Evolutionary conservation across 106 monocot genomes (phyloP).

Genomic region (Dendrobium officinale): DNA sequence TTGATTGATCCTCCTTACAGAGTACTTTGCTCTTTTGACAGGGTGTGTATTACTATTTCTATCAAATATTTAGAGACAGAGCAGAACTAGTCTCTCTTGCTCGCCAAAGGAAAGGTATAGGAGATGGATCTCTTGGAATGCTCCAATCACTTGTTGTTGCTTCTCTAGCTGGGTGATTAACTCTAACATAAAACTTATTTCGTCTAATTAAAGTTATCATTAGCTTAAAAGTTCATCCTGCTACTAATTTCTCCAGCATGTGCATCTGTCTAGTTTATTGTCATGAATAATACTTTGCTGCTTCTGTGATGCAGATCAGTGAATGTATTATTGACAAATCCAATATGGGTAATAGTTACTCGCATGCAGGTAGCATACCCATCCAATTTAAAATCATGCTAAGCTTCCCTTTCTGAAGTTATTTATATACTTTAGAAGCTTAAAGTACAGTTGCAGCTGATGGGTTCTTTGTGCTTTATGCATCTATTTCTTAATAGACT

Average conservation of each 20-base stretch:
- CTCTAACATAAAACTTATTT: neutral
- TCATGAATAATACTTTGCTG: neutral
- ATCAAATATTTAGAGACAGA: constrained; percentile 86
- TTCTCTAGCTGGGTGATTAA: constrained; percentile 74
- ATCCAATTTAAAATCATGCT: neutral
- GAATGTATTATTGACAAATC: constrained; percentile 94
- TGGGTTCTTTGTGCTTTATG: neutral
- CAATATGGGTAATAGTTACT: constrained; percentile 92
- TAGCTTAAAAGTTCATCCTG: neutral
- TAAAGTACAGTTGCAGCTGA: neutral
- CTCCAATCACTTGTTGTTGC: constrained; percentile 77
- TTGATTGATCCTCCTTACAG: neutral
- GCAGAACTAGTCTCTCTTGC: constrained; percentile 65
- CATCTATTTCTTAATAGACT: constrained; percentile 36
- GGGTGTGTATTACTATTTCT: constrained; percentile 98
- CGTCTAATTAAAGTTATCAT: constrained; percentile 1
- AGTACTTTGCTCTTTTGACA: constrained; percentile 21
- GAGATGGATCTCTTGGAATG: constrained; percentile 93
- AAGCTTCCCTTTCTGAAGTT: neutral
- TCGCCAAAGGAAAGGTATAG: constrained; percentile 58
- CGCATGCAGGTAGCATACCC: constrained; percentile 72
- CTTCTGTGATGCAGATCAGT: constrained; percentile 59
- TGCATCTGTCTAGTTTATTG: neutral
- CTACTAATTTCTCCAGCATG: neutral
- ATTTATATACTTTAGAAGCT: neutral